Evolutionary conservation across 2,329 filamentous ascomycete genomes (phyloP), one percentile per base, ranked within the genome.

Genomic region (Atkinsonella hypoxylon): DNA sequence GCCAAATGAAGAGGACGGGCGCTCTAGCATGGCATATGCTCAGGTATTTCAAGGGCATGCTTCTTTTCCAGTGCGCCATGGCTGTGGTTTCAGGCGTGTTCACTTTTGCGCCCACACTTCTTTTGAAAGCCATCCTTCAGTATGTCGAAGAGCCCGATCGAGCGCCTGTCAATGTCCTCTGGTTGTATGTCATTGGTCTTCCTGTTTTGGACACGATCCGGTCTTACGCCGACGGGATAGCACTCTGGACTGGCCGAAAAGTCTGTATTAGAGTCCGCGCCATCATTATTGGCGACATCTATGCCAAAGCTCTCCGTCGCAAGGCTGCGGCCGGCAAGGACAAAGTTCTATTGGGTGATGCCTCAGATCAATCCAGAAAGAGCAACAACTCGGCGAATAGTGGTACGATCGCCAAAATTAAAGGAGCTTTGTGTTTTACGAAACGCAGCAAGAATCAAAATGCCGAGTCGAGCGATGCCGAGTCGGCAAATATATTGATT

Each of bases 241-340:
- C 89, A 9, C 75, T 98, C 0, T 98, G 88, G 87, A 85, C 95
- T 53, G 93, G 93, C 15, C 85, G 93, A 51, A 95, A 89, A 67
- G 87, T 97, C 54, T 96, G 90, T 68, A 91, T 98, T 59, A 85
- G 89, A 54, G 76, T 97, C 42, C 85, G 91, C 55, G 90, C 93
- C 47, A 93, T 98, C 62, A 89, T 98, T 55, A 89, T 98, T 57
- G 93, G 93, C 50, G 93, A 98, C 62, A 93, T 98, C 45, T 98
- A 98, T 65, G 87, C 89, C 51, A 98, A 98, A 70, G 89, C 93
- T 1, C 76, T 98, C 17, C 83, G 94, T 56, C 83, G 93, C 59
- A 95, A 95, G 67, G 91, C 89, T 17, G 84, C 89, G 20, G 83
- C 90, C 9, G 80, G 83, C 17, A 77, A 76, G 38, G 89, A 97